These are phyloP conservation scores for Fragaria ananassa DNA, from an alignment of 306 rosid genomes.

Conservation along the genomic window DNA sequence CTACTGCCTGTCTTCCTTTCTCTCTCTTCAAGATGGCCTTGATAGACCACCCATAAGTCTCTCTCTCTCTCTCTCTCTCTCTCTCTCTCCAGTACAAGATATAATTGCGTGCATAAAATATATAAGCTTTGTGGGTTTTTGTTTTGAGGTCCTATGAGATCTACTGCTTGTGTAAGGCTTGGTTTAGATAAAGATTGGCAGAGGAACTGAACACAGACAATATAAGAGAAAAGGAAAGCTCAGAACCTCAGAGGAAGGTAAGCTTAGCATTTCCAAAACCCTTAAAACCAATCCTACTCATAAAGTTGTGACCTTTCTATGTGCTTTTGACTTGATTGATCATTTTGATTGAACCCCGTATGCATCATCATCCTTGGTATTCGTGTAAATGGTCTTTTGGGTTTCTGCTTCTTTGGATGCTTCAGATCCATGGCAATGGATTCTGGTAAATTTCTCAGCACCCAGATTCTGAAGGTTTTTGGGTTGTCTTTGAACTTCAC, in stretches of 20 bases:
- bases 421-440: constrained; percentile 45
- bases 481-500: neutral
- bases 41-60: constrained; percentile 23
- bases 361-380: constrained; percentile 24
- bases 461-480: constrained; percentile 10
- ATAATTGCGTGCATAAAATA: constrained; percentile 8
- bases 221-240: constrained; percentile 12
- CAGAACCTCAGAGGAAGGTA: neutral
- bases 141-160: constrained; percentile 42
- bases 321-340: constrained; percentile 19
- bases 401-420: constrained; percentile 6
- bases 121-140: constrained; percentile 18
- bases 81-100: constrained; percentile 1
- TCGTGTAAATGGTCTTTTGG: constrained; percentile 15
- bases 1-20: constrained; percentile 15
- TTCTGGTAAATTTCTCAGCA: constrained; percentile 6
- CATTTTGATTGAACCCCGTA: constrained; percentile 16
- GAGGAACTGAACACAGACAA: constrained; percentile 15
- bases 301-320: constrained; percentile 9
- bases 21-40: constrained; percentile 47
- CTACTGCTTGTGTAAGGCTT: constrained; percentile 34
- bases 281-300: constrained; percentile 19
- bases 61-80: constrained; percentile 18
- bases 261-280: constrained; percentile 41
- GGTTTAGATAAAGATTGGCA: constrained; percentile 33